Conservation (phyloP, 108 stramenopile species). For the Pseudonitzschia pungens region DNA sequence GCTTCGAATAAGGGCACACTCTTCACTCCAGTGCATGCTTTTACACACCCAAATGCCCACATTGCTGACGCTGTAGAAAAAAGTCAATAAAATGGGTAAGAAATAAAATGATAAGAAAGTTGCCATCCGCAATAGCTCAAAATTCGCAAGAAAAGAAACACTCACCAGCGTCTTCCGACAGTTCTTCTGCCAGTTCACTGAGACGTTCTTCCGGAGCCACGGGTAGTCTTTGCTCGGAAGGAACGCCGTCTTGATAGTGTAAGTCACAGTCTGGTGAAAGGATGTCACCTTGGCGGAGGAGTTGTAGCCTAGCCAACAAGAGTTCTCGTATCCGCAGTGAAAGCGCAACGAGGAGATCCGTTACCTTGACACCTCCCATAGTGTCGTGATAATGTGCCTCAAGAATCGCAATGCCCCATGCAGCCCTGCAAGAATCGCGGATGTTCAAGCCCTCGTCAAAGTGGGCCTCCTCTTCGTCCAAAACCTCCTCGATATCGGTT, state of each 20-base stretch:
- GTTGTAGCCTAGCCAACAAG: conserved; percentile 42
- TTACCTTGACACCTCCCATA: conserved; percentile 42
- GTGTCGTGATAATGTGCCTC: conserved; percentile 30
- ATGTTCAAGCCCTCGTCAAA: conserved; percentile 43
- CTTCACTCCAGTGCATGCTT: conserved; percentile 41
- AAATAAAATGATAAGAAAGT: neutral
- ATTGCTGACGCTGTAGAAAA: conserved; percentile 32
- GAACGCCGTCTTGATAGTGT: conserved; percentile 10
- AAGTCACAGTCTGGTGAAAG: neutral
- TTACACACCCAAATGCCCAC: conserved; percentile 58
- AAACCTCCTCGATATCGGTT: conserved; percentile 39
- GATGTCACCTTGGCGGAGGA: conserved; percentile 35
- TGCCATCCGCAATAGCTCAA: neutral
- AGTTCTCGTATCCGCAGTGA: conserved; percentile 47
- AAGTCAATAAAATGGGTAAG: neutral
- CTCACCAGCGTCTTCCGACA: conserved; percentile 46
- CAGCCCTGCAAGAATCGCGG: conserved; percentile 55
- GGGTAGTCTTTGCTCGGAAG: neutral
- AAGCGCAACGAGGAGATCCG: conserved; percentile 43
- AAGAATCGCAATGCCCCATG: conserved; percentile 55
- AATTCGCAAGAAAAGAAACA: neutral
- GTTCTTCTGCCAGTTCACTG: conserved; percentile 37
- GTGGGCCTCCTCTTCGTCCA: conserved; percentile 35
- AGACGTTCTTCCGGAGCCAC: conserved; percentile 36
- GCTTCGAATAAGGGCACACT: conserved; percentile 45